Percentiles rank a stretch among this genome's conserved stretches.
These are phyloP conservation scores for Geosmithia flava DNA, from an alignment of 2,329 filamentous ascomycete species.

Conservation along the genomic window DNA sequence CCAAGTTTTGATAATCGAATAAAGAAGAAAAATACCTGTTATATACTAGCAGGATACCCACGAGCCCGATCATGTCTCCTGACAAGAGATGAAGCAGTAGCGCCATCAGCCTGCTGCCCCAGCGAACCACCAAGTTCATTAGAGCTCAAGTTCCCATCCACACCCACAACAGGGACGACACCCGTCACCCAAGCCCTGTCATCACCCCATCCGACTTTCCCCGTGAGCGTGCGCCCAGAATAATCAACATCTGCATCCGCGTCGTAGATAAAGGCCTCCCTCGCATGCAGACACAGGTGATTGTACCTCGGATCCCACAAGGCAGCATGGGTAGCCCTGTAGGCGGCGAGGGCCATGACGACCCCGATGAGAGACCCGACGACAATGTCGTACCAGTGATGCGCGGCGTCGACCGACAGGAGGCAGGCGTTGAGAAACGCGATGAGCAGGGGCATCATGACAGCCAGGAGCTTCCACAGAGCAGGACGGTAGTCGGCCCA, in stretches of 20 bases:
- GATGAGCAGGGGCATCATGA: constrained; percentile 46
- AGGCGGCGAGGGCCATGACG: constrained; percentile 47
- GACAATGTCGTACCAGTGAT: constrained; percentile 60
- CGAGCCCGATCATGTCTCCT: not conserved
- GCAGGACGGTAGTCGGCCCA: constrained; percentile 53
- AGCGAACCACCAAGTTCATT: too few species aligned
- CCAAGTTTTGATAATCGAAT: not conserved
- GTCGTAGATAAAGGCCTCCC: constrained; percentile 17
- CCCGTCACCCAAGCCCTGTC: constrained; percentile 4
- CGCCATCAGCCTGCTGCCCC: not conserved
- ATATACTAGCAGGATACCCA: not conserved
- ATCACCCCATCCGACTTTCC: constrained; percentile 6
- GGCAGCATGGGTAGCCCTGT: constrained; percentile 54
- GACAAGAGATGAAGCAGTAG: not conserved
- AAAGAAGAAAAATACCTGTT: not conserved
- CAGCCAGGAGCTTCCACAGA: constrained; percentile 52
- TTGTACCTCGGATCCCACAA: constrained; percentile 59
- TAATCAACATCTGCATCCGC: constrained; percentile 3
- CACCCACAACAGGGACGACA: not conserved
- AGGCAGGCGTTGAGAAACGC: constrained; percentile 47
- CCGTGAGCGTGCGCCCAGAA: constrained; percentile 3
- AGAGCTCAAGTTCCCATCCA: too few species aligned
- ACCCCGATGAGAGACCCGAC: constrained; percentile 53
- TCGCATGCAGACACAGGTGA: constrained; percentile 48
- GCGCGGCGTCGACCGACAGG: constrained; percentile 51